These are phyloP conservation scores for Leccinum subfulvum DNA, from an alignment of 1,284 basidiomycete genomes.

Conservation along the genomic window DNA sequence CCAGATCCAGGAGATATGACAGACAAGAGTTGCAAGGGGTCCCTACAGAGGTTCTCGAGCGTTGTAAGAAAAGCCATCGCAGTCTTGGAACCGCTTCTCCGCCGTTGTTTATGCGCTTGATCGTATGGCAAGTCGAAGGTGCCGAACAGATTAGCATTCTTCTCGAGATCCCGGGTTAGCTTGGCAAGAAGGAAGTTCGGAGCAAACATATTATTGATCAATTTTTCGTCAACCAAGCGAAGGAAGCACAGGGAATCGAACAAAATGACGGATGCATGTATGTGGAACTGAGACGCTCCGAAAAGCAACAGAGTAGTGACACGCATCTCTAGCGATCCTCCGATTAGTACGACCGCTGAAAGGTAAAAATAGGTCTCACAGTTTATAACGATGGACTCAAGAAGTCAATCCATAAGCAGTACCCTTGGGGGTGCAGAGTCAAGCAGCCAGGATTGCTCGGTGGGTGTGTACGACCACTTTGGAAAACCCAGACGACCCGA, in stretches of 20 bases:
- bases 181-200: constrained; percentile 44
- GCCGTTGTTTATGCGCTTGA: constrained; percentile 33
- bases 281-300: constrained; percentile 30
- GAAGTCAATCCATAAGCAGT: constrained; percentile 26
- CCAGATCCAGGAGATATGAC: constrained; percentile 39
- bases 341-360: background rate
- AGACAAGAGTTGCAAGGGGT: constrained; percentile 19
- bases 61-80: constrained; percentile 35
- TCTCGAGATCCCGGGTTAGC: constrained; percentile 33
- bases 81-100: constrained; percentile 41
- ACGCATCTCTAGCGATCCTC: constrained; percentile 35
- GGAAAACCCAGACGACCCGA: no score
- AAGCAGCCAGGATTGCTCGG: constrained; percentile 29
- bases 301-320: constrained; percentile 23
- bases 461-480: constrained; percentile 22
- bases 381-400: constrained; percentile 23
- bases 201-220: constrained; percentile 33
- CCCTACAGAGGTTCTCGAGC: constrained; percentile 26
- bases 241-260: constrained; percentile 25
- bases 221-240: constrained; percentile 27
- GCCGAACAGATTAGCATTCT: constrained; percentile 13
- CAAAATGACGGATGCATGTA: constrained; percentile 27
- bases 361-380: constrained; percentile 16
- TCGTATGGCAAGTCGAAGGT: constrained; percentile 31
- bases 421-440: constrained; percentile 20